These are phyloP conservation scores for Phytophthora lateralis DNA, from an alignment of 352 stramenopile genomes.

Conservation along the genomic window DNA sequence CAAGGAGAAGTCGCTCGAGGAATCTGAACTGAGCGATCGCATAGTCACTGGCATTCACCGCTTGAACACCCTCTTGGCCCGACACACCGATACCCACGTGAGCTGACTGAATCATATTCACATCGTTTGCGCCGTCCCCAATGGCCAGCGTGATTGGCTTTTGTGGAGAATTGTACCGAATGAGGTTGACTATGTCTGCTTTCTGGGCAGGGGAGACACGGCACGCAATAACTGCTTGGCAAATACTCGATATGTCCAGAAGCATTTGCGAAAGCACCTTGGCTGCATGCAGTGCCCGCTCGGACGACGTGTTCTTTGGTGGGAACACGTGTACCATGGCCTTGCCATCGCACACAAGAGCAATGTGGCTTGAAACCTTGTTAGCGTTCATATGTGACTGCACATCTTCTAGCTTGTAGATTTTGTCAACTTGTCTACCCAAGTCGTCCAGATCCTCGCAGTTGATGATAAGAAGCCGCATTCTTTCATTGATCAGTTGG, in stretches of 20 bases:
- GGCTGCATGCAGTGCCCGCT: constrained; percentile 43
- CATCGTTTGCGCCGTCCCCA: constrained; percentile 95
- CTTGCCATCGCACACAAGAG: constrained; percentile 74
- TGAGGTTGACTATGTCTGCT: constrained; percentile 76
- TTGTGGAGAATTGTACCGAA: constrained; percentile 53
- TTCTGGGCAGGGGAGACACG: constrained; percentile 87
- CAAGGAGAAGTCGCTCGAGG: constrained; percentile 93
- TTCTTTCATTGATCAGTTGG: constrained; percentile 69
- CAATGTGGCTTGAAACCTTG: constrained; percentile 55
- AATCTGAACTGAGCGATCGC: constrained; percentile 94
- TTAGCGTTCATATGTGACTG: constrained; percentile 48
- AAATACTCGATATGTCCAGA: constrained; percentile 63
- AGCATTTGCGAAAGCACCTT: constrained; percentile 56
- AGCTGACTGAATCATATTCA: constrained; percentile 95
- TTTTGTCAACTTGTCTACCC: constrained; percentile 52
- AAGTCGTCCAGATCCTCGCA: constrained; percentile 50
- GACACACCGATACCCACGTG: constrained; percentile 95
- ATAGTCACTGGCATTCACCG: constrained; percentile 93
- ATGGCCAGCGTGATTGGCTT: constrained; percentile 90
- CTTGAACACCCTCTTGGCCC: constrained; percentile 91
- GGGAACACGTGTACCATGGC: constrained; percentile 77
- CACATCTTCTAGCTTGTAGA: constrained; percentile 53
- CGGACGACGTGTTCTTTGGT: constrained; percentile 44
- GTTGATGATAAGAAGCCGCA: constrained; percentile 63
- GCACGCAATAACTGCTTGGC: constrained; percentile 77